Evolutionary conservation across 768 basidiomycete species (phyloP), one percentile per base, ranked within the genome.

Genomic region (Pisolithus albus): DNA sequence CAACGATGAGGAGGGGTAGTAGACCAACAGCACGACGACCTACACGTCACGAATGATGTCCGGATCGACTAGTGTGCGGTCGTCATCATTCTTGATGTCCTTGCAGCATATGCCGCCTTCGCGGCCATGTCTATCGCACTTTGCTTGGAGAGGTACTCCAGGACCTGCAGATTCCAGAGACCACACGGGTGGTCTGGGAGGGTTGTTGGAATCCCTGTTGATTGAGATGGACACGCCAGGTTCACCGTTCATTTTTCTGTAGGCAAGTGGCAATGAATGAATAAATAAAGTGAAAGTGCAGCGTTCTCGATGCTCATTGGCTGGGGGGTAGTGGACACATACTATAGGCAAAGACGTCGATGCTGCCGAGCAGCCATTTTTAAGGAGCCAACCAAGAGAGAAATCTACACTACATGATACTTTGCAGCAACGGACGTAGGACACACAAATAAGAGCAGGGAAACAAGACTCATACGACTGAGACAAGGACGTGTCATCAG

Each of bases 41-140:
- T 62, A 92, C 90, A 91, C 81, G 56, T 94, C 92, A 7, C 91
- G 83, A 18, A 95, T 78, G 46, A 94, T 72, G 56, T 94, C 92
- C 0, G 93, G 92, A 63, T 95, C 81, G 37, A 95, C 72, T 34
- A 96, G 77, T 0, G 80, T 85, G 21, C 92, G 79, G 52, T 92
- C 84, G 45, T 92, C 88, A 11, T 83, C 80, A 47, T 73, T 11
- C 62, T 82, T 91, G 52, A 95, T 80, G 50, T 93, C 89, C 61
- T 91, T 88, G 73, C 93, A 96, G 70, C 93, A 95, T 3, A 93
- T 68, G 8, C 86, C 89, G 47, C 78, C 79, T 42, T 70, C 70
- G 32, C 77, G 75, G 30, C 71, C 67, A 50, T 78, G 70, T 54
- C 77, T 69, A 15, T 77, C 75, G 61, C 88, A 91, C 62, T 82